A percentile compares a stretch with the other conserved stretches of the same genome.
phyloP scores from a whole-genome alignment of 2,329 filamentous ascomycete genomes.

The Helminthosporium solani region DNA sequence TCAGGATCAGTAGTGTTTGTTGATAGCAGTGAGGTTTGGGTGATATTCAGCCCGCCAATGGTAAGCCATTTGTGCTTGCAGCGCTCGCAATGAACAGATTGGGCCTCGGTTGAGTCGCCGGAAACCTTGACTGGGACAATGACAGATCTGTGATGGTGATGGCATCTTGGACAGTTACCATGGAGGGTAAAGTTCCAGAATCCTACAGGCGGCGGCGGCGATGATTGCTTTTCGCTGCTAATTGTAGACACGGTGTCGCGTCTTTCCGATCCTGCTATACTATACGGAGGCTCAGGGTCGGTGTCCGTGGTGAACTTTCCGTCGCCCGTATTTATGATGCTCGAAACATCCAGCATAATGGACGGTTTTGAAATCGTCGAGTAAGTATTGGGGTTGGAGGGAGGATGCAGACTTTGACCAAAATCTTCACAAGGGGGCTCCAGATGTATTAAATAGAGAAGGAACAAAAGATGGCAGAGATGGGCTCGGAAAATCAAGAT shows the following conservation, averaged over 20 bases:
- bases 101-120: constrained; percentile 12
- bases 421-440: neutral
- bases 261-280: constrained; percentile 1
- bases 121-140: constrained; percentile 19
- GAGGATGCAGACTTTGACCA: neutral
- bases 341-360: neutral
- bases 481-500: neutral
- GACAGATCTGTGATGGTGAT: constrained; percentile 28
- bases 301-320: neutral
- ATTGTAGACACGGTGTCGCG: constrained; percentile 21
- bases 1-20: constrained; percentile 19
- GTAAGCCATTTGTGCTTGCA: constrained; percentile 28
- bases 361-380: neutral
- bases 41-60: constrained; percentile 24
- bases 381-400: neutral
- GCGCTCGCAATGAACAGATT: constrained; percentile 23
- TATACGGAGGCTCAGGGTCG: constrained; percentile 1
- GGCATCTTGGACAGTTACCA: constrained; percentile 31
- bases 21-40: constrained; percentile 28
- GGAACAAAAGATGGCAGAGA: neutral
- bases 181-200: constrained; percentile 24
- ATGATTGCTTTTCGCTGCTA: constrained; percentile 12
- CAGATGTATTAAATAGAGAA: neutral
- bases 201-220: constrained; percentile 20
- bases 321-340: neutral